Evolutionary conservation across 441 rosid genomes (phyloP), one percentile per base, ranked within the genome.

Genomic region (Mallotus repandus): DNA sequence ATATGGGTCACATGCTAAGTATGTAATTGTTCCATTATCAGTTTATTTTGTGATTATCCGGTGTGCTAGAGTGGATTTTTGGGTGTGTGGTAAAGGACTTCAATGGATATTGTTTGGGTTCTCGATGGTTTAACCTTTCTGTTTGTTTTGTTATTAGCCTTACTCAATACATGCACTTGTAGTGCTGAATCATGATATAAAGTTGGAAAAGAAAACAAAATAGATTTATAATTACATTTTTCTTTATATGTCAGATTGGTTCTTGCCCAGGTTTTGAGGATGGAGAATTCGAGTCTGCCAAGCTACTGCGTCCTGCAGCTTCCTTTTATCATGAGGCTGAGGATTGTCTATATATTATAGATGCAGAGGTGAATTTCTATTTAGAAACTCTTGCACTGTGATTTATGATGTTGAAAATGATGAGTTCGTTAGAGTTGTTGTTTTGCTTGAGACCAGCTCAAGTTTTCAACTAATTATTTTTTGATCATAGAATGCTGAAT

Each of bases 251-350:
- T 80, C 95, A 96, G 99, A 93, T 96, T 88, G 98, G 98, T 83
- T 89, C 97, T 78, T 83, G 77, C 84, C 97, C 96, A 77, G 99
- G 99, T 71, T 93, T 93, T 81, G 98, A 96, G 88, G 99, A 96
- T 85, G 99, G 98, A 50, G 94, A 87, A 70, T 91, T 96, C 54
- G 97, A 89, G 82, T 83, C 92, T 80, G 90, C 96, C 77, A 96
- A 88, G 89, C 85, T 96, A 77, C 49, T 86, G 69, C 87, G 92
- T 62, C 98, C 99, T 76, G 96, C 89, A 10, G 89, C 96, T 52
- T 83, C 97, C 66, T 83, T 87, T 70, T 96, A 88, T 82, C 72
- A 91, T 66, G 86, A 83, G 57, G 82, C 69, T 49, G 98, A 90
- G 74, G 91, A 89, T 81, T 93, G 92, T 78, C 89, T 96, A 50